Evolutionary conservation across 805 yeast species (phyloP).

Genomic region (Komagataella mondaviorum): DNA sequence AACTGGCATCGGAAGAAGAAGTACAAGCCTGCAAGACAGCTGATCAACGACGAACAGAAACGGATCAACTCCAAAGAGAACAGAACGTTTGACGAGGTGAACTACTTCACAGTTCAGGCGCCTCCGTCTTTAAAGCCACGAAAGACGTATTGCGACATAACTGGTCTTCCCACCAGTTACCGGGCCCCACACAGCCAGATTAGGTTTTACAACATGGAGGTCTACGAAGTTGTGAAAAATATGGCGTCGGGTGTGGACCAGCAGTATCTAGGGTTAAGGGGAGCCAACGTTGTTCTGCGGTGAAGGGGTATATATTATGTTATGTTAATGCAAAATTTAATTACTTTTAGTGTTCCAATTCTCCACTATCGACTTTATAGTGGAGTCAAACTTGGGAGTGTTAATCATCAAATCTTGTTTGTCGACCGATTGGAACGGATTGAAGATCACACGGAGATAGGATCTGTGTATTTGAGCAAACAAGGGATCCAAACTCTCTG

Average conservation of each 20-base stretch:
- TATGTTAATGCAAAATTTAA: slow-evolving; percentile 1
- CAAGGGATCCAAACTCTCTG: slow-evolving; percentile 10
- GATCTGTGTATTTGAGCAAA: slow-evolving; percentile 35
- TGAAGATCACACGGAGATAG: slow-evolving; percentile 42
- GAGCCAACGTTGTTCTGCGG: slow-evolving; percentile 67
- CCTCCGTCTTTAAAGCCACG: slow-evolving; percentile 79
- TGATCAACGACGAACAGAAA: slow-evolving; percentile 66
- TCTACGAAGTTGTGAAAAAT: slow-evolving; percentile 60
- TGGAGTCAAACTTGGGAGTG: slow-evolving; percentile 14
- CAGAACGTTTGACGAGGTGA: slow-evolving; percentile 33
- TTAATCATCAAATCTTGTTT: slow-evolving; percentile 17
- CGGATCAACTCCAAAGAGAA: slow-evolving; percentile 32
- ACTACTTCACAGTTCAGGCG: slow-evolving; percentile 60
- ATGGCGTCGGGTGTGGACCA: slow-evolving; percentile 91
- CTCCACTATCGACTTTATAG: slow-evolving; percentile 12
- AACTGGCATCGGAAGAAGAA: slow-evolving; percentile 33
- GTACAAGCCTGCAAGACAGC: slow-evolving; percentile 62
- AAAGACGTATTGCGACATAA: slow-evolving; percentile 83
- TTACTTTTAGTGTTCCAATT: slow-evolving; percentile 9
- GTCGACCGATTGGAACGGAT: slow-evolving; percentile 39
- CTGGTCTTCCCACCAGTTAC: slow-evolving; percentile 75
- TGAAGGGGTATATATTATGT: not conserved
- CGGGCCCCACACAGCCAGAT: slow-evolving; percentile 62
- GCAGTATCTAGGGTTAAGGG: slow-evolving; percentile 75
- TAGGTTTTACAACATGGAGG: slow-evolving; percentile 72